phyloP scores from a whole-genome alignment of 805 yeast species.

The Metschnikowia sp. region DNA sequence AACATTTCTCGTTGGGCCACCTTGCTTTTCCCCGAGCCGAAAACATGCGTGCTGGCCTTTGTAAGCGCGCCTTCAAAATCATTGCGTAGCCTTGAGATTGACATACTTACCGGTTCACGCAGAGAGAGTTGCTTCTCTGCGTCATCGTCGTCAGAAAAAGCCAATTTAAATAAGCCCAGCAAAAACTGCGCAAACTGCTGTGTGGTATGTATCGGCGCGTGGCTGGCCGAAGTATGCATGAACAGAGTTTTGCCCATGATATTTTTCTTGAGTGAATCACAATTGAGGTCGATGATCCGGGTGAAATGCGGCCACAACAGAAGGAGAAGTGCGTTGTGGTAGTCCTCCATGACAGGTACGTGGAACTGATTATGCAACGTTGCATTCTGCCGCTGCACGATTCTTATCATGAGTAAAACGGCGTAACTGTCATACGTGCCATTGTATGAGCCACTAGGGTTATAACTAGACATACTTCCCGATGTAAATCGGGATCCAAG shows the following conservation, averaged over 20 bases:
- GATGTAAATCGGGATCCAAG: slow-evolving; percentile 20
- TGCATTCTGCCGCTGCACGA: slow-evolving; percentile 61
- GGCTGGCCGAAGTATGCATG: slow-evolving; percentile 18
- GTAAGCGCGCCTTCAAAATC: slow-evolving; percentile 80
- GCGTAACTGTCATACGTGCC: slow-evolving; percentile 71
- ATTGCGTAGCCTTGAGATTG: slow-evolving; percentile 65
- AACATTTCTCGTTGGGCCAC: slow-evolving; percentile 60
- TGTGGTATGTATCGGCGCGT: slow-evolving; percentile 56
- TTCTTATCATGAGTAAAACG: slow-evolving; percentile 66
- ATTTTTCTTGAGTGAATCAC: slow-evolving; percentile 63
- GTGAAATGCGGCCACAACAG: slow-evolving; percentile 87
- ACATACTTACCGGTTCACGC: slow-evolving; percentile 71
- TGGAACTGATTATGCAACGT: slow-evolving; percentile 62
- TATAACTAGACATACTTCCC: slow-evolving; percentile 4
- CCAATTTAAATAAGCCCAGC: slow-evolving; percentile 63
- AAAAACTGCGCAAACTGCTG: slow-evolving; percentile 75
- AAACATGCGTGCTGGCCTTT: slow-evolving; percentile 52
- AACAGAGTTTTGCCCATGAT: slow-evolving; percentile 26
- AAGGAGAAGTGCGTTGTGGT: slow-evolving; percentile 61
- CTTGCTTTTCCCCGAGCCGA: slow-evolving; percentile 30
- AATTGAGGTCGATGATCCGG: slow-evolving; percentile 68
- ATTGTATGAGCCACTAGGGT: slow-evolving; percentile 30
- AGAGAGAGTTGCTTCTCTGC: slow-evolving; percentile 23
- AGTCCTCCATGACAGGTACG: slow-evolving; percentile 69
- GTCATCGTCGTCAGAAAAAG: slow-evolving; percentile 15